A percentile compares a stretch with the other conserved stretches of the same genome.
These are phyloP conservation scores for Kernera saxatilis DNA, from an alignment of 345 rosid species.

Conservation along the genomic window DNA sequence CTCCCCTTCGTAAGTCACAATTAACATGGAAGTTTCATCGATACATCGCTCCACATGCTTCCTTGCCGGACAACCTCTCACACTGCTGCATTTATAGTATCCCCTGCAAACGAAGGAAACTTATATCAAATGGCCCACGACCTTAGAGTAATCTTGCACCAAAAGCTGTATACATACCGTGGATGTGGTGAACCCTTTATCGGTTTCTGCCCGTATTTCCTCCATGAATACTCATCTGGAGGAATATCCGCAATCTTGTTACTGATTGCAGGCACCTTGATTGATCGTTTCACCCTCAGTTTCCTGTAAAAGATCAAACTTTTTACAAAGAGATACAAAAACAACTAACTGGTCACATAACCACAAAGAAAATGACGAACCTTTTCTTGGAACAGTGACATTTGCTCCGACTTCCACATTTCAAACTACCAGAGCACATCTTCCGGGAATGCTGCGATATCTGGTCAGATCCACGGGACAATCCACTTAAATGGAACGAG, in stretches of 20 bases:
- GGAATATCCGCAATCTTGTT: conserved; percentile 85
- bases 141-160: not conserved
- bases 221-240: conserved; percentile 83
- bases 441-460: conserved; percentile 44
- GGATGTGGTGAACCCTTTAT: conserved; percentile 85
- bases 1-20: conserved; percentile 75
- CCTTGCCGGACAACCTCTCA: conserved; percentile 84
- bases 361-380: conserved; percentile 24
- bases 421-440: conserved; percentile 54
- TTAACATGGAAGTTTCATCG: conserved; percentile 71
- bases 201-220: conserved; percentile 84
- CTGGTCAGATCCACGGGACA: conserved; percentile 46
- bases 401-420: conserved; percentile 54
- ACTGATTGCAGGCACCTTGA: conserved; percentile 83
- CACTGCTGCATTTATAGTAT: conserved; percentile 76
- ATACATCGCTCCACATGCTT: conserved; percentile 81
- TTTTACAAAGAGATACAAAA: not conserved
- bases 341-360: not conserved
- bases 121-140: not conserved
- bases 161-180: conserved; percentile 35
- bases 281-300: conserved; percentile 56
- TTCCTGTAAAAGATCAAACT: conserved; percentile 40
- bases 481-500: conserved; percentile 54
- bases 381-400: conserved; percentile 82
- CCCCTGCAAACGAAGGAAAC: conserved; percentile 44